phyloP scores from a whole-genome alignment of 305 asterid species.

The Salvia sclarea region DNA sequence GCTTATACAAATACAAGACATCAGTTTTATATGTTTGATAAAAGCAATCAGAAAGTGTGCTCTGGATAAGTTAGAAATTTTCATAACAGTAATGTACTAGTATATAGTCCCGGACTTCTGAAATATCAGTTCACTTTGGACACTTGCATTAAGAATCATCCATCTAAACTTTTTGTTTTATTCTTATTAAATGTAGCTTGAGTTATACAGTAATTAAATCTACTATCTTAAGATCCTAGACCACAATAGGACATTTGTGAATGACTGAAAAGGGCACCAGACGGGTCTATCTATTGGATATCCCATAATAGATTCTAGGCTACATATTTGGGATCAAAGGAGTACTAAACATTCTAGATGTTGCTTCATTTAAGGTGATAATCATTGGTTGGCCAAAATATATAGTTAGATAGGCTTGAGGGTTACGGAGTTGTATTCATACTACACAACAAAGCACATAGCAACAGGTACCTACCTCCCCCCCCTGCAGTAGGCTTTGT shows the following conservation, averaged over 20 bases:
- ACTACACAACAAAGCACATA: no score
- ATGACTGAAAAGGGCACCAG: background rate
- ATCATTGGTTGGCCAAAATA: slow-evolving; percentile 1
- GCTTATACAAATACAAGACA: background rate
- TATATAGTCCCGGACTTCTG: background rate
- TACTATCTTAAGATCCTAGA: background rate
- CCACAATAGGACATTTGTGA: background rate
- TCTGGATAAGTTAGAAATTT: background rate
- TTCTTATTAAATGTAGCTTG: background rate
- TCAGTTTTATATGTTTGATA: slow-evolving; percentile 7
- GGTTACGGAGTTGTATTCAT: background rate
- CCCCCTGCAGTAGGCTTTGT: background rate
- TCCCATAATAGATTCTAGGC: background rate
- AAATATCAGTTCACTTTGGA: background rate
- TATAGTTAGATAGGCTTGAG: background rate
- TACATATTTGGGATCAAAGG: background rate
- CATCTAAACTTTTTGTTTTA: background rate
- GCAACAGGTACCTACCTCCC: no score
- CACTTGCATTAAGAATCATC: no score
- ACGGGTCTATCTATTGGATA: background rate
- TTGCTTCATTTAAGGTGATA: background rate
- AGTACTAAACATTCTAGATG: background rate
- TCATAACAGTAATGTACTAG: background rate
- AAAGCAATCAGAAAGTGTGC: background rate
- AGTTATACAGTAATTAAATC: background rate